Evolutionary conservation across 148 eudicot genomes (phyloP), one percentile per base, ranked within the genome.

Genomic region (Spergularia bocconei): DNA sequence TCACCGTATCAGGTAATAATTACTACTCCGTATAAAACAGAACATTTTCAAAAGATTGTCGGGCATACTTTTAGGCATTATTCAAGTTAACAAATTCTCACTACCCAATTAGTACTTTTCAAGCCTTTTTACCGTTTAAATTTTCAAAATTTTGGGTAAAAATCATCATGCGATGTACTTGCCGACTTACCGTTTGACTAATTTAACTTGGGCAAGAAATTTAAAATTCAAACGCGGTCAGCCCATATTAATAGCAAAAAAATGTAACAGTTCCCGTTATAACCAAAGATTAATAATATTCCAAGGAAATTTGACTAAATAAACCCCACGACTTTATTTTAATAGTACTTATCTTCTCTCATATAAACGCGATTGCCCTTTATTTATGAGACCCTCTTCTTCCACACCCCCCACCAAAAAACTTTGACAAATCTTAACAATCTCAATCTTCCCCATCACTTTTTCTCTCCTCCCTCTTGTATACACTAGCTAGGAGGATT

Each of bases 281-380:
- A 21, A 38, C 15, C 25, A 66, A 21, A 19, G 5, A 47, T 38
- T 39, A 62, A 13, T 47, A 5, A 12, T 23, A 69, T 44, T 69
- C 72, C 72, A 69, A 52, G 17, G 12, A 59, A 11, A 69, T 16
- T 69, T 80, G 56, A 76, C 71, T 71, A 76, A 56, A 29, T 29
- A 29, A 70, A 76, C 15, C 61, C 48, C 48, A 44, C 10, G 10
- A 44, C 48, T 52, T 56, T 63, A 41, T 12, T 55, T 79, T 29
- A 29, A 29, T 29, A 29, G 33, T 1, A 29, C 36, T 29, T 58
- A 33, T 19, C 17, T 11, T 11, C 16, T 38, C 65, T 62, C 65
- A 63, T 55, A 71, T 75, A 58, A 55, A 63, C 58, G 29, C 59
- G 59, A 15, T 58, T 78, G 52, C 69, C n/a, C 76, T 72, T 54